Evolutionary conservation across 371 early-diverging fungal genomes (phyloP).

Genomic region (Catenaria anguillulae): DNA sequence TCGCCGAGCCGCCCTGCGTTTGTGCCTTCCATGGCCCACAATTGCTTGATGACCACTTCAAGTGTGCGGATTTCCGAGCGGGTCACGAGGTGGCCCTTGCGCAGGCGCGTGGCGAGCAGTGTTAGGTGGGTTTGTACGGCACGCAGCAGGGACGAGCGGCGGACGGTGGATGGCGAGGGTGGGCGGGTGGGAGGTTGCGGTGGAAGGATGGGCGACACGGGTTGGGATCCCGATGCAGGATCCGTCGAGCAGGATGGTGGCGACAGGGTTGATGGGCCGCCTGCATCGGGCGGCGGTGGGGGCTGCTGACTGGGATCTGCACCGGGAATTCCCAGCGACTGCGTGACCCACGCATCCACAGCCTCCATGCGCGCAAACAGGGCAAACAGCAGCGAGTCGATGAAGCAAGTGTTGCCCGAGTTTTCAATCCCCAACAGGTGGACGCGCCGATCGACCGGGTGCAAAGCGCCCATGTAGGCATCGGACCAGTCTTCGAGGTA

Average conservation of each 20-base stretch:
- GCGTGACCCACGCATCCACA: background rate
- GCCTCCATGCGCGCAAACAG: slow-evolving; percentile 2
- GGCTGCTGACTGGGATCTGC: no score
- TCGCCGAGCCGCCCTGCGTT: background rate
- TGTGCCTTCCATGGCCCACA: background rate
- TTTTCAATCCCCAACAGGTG: background rate
- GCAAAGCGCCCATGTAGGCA: background rate
- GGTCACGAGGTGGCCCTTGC: background rate
- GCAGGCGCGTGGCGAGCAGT: background rate
- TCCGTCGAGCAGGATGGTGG: background rate
- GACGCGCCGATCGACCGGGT: background rate
- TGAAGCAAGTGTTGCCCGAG: background rate
- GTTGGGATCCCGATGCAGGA: background rate
- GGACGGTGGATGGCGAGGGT: background rate
- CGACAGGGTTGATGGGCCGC: no score
- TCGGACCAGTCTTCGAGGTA: slow-evolving; percentile 2
- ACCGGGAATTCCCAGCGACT: background rate
- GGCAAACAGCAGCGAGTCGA: background rate
- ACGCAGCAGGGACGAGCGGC: background rate
- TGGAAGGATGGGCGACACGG: background rate
- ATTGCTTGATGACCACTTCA: background rate
- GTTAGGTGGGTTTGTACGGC: background rate
- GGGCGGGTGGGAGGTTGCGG: background rate
- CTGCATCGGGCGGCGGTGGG: background rate
- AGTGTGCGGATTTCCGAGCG: background rate